These are phyloP conservation scores for Kuraishia molischiana DNA, from an alignment of 805 yeast genomes.

Conservation along the genomic window DNA sequence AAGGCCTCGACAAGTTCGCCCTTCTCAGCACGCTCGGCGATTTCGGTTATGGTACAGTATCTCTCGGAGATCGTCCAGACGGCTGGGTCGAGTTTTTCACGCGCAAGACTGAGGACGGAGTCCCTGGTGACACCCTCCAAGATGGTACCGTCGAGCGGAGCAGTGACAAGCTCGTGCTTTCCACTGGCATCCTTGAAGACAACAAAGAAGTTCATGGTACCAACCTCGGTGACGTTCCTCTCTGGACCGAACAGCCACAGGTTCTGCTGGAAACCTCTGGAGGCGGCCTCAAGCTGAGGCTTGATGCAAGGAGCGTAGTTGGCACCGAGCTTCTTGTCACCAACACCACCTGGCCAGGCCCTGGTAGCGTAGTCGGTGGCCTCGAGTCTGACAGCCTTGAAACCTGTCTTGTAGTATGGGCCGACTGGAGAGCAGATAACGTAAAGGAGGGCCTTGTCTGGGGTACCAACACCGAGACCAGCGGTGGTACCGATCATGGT, in stretches of 20 bases:
- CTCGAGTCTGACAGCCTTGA: constrained; percentile 89
- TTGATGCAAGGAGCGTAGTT: constrained; percentile 93
- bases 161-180: constrained; percentile 86
- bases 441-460: constrained; percentile 71
- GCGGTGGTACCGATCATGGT: constrained; percentile 90
- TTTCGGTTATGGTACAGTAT: constrained; percentile 72
- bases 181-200: constrained; percentile 74
- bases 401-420: constrained; percentile 90
- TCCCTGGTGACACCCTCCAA: constrained; percentile 96
- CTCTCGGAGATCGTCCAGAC: constrained; percentile 87
- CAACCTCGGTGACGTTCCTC: constrained; percentile 85
- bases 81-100: constrained; percentile 58
- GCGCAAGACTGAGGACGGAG: constrained; percentile 69
- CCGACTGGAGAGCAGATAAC: constrained; percentile 96
- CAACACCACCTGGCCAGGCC: constrained; percentile 99
- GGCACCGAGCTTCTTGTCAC: constrained; percentile 94
- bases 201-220: constrained; percentile 93
- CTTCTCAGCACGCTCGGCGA: constrained; percentile 62
- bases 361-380: constrained; percentile 95
- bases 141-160: constrained; percentile 95
- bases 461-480: constrained; percentile 79
- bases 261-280: constrained; percentile 90
- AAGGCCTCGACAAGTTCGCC: constrained; percentile 91
- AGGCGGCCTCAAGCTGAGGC: constrained; percentile 87
- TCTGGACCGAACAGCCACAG: constrained; percentile 94